Evolutionary conservation across 139 green algal species (phyloP).

Genomic region (Chlamydomonas asymmetrica): DNA sequence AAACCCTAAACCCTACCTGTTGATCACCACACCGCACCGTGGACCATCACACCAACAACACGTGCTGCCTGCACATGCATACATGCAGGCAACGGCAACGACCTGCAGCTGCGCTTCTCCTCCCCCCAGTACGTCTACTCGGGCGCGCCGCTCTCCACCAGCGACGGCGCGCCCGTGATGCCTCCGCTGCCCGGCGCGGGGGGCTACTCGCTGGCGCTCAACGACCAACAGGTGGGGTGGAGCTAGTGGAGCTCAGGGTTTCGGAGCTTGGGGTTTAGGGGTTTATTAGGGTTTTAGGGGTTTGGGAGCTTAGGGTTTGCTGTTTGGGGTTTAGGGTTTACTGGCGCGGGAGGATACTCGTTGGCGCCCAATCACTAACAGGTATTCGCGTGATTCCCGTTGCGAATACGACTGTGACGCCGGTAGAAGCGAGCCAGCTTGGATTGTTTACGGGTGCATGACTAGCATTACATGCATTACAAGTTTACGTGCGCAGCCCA

Average conservation of each 20-base stretch:
- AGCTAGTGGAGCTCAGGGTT: background rate
- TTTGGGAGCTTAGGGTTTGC: background rate
- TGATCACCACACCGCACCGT: no score
- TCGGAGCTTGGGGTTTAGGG: background rate
- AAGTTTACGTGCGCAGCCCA: no score
- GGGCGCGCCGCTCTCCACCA: conserved; percentile 59
- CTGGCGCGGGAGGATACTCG: no score
- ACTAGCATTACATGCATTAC: no score
- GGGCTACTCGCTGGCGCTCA: conserved; percentile 74
- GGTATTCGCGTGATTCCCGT: no score
- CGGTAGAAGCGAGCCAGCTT: no score
- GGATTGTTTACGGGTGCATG: no score
- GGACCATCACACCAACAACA: background rate
- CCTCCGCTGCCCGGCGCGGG: conserved; percentile 52
- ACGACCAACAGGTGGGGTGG: conserved; percentile 62
- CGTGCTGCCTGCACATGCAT: conserved; percentile 3
- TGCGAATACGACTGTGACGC: no score
- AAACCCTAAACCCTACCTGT: no score
- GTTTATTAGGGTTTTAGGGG: background rate
- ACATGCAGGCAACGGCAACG: conserved; percentile 43
- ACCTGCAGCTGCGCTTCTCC: conserved; percentile 59
- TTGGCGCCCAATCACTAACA: no score
- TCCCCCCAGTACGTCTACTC: conserved; percentile 68
- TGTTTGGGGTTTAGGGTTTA: no score
- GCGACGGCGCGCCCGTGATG: conserved; percentile 52